phyloP scores from a whole-genome alignment of 2,329 filamentous ascomycete species.

The Mycocentrospora acerina region DNA sequence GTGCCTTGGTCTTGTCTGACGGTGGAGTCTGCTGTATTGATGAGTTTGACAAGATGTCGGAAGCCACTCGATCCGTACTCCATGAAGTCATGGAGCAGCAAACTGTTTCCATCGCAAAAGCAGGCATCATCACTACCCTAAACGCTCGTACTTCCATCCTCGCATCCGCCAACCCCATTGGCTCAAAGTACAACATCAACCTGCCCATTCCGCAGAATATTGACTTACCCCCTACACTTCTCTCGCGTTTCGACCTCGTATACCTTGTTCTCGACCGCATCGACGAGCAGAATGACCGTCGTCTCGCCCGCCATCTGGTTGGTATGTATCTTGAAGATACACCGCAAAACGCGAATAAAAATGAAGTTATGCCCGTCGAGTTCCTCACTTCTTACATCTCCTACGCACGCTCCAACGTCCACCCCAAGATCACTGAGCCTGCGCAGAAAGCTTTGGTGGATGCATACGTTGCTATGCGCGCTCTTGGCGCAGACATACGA shows the following conservation, averaged over 20 bases:
- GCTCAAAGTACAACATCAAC: slow-evolving; percentile 95
- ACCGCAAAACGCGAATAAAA: slow-evolving; percentile 76
- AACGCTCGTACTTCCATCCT: slow-evolving; percentile 95
- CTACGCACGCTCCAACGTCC: slow-evolving; percentile 83
- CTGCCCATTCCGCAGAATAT: slow-evolving; percentile 97
- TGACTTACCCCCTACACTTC: slow-evolving; percentile 88
- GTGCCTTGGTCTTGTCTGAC: slow-evolving; percentile 71
- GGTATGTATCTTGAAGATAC: slow-evolving; percentile 96
- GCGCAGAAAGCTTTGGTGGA: slow-evolving; percentile 83
- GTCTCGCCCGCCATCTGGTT: slow-evolving; percentile 86
- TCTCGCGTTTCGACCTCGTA: slow-evolving; percentile 95
- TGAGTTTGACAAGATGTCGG: slow-evolving; percentile 80
- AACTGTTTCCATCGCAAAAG: slow-evolving; percentile 76
- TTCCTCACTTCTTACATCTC: slow-evolving; percentile 97
- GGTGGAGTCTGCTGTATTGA: slow-evolving; percentile 78
- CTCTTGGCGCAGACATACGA: slow-evolving; percentile 71
- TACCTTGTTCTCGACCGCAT: slow-evolving; percentile 94
- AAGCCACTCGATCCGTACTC: slow-evolving; percentile 70
- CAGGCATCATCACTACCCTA: slow-evolving; percentile 80
- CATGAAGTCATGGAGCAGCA: slow-evolving; percentile 84
- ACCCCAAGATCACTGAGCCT: slow-evolving; percentile 76
- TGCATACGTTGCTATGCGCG: slow-evolving; percentile 92
- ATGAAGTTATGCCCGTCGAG: slow-evolving; percentile 82
- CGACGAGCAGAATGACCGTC: slow-evolving; percentile 85
- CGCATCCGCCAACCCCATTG: slow-evolving; percentile 95